These are phyloP conservation scores for Pseudopithomyces chartarum DNA, from an alignment of 2,329 filamentous ascomycete genomes.

Conservation along the genomic window DNA sequence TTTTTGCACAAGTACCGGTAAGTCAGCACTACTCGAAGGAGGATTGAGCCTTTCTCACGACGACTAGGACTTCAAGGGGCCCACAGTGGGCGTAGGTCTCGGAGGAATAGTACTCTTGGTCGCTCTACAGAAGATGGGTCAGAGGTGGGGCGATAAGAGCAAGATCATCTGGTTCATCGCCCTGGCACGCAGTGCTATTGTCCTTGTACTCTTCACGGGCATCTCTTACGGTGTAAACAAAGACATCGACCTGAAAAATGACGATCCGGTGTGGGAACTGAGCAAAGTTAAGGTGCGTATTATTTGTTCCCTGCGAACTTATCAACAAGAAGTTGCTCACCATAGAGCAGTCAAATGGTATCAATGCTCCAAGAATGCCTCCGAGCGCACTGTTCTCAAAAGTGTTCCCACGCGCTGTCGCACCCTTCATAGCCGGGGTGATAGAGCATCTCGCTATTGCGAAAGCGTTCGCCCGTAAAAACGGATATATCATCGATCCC, in stretches of 20 bases:
- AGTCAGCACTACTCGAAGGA: background rate
- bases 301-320: background rate
- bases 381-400: slow-evolving; percentile 56
- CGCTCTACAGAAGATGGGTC: slow-evolving; percentile 62
- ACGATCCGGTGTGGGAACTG: slow-evolving; percentile 61
- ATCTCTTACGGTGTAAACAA: slow-evolving; percentile 68
- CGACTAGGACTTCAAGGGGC: slow-evolving; percentile 57
- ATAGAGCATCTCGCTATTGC: slow-evolving; percentile 70
- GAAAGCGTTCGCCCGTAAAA: slow-evolving; percentile 65
- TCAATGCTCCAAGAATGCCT: slow-evolving; percentile 57
- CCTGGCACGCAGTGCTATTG: slow-evolving; percentile 65
- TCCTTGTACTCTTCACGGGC: slow-evolving; percentile 65
- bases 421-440: slow-evolving; percentile 64
- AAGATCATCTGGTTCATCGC: slow-evolving; percentile 63
- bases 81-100: slow-evolving; percentile 65
- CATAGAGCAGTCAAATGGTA: slow-evolving; percentile 53
- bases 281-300: slow-evolving; percentile 55
- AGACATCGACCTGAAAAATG: slow-evolving; percentile 38
- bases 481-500: slow-evolving; percentile 67
- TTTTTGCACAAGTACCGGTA: slow-evolving; percentile 59
- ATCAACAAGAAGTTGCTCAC: background rate
- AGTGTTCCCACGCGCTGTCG: slow-evolving; percentile 60
- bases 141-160: slow-evolving; percentile 63
- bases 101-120: slow-evolving; percentile 62
- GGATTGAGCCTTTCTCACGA: background rate